Conservation (phyloP, 2,329 filamentous ascomycete genomes). For the Neofusicoccum cordaticola region DNA sequence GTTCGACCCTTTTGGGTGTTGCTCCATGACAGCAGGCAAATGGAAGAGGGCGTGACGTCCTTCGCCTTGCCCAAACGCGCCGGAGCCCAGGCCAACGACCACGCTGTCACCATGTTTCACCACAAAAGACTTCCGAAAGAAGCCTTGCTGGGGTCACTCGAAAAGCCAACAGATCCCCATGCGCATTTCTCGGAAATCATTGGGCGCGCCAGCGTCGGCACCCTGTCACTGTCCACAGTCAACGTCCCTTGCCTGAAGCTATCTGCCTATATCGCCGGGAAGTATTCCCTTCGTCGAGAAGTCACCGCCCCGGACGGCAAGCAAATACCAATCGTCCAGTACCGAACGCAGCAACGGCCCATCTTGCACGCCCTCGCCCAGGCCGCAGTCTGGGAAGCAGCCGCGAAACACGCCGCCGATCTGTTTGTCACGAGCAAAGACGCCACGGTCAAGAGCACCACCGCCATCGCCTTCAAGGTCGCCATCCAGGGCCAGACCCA, state of each 20-base stretch:
- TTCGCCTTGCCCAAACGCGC: conserved; percentile 26
- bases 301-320: neutral
- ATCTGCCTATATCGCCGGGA: neutral
- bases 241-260: conserved; percentile 14
- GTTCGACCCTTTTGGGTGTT: conserved; percentile 33
- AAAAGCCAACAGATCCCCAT: conserved; percentile 21
- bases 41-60: conserved; percentile 30
- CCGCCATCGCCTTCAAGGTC: neutral
- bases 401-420: neutral
- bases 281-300: neutral
- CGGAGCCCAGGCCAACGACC: conserved; percentile 31
- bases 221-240: conserved; percentile 8
- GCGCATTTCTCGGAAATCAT: conserved; percentile 25
- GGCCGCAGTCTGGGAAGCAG: neutral
- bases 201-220: conserved; percentile 10
- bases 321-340: neutral
- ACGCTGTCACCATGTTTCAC: conserved; percentile 35
- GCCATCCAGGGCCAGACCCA: neutral
- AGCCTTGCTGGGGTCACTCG: conserved; percentile 29
- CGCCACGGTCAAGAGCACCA: neutral
- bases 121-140: conserved; percentile 28
- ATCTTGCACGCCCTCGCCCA: neutral
- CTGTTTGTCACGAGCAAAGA: neutral
- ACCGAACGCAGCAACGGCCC: neutral
- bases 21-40: conserved; percentile 25